phyloP scores from a whole-genome alignment of 805 yeast species.

The Starmerella scarabaei region DNA sequence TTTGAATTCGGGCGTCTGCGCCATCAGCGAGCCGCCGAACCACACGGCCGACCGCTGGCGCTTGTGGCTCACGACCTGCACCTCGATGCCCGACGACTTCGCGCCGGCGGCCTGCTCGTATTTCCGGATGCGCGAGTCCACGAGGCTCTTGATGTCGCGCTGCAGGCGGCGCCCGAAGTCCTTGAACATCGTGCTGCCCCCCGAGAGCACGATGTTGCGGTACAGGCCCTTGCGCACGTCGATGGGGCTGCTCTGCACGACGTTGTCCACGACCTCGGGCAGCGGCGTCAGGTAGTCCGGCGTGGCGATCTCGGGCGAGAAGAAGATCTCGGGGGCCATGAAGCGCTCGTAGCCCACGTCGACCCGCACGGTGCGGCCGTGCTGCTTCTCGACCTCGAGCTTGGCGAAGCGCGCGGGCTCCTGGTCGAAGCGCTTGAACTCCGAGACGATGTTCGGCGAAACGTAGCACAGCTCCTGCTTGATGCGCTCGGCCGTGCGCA shows the following conservation, averaged over 20 bases:
- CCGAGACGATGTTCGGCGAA: constrained; percentile 94
- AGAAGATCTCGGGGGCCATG: constrained; percentile 97
- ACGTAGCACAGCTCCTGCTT: constrained; percentile 96
- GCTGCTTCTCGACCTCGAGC: constrained; percentile 58
- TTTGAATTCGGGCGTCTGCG: constrained; percentile 94
- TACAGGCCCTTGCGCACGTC: constrained; percentile 96
- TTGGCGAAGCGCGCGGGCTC: constrained; percentile 82
- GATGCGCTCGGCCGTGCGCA: constrained; percentile 91
- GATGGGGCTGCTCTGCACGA: constrained; percentile 88
- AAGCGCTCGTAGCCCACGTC: constrained; percentile 97
- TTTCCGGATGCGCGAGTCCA: constrained; percentile 71
- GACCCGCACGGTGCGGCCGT: constrained; percentile 51
- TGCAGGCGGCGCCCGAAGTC: constrained; percentile 96
- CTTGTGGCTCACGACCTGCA: constrained; percentile 91
- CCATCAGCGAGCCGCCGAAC: constrained; percentile 96
- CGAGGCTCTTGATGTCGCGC: constrained; percentile 79
- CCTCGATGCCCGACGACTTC: constrained; percentile 87
- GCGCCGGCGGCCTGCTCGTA: constrained; percentile 56
- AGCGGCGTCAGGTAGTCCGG: constrained; percentile 91
- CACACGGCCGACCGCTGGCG: constrained; percentile 98
- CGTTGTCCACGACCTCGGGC: constrained; percentile 91
- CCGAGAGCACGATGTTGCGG: constrained; percentile 88
- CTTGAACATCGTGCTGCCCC: constrained; percentile 98
- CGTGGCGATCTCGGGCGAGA: constrained; percentile 94
- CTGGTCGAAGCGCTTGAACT: constrained; percentile 85